Evolutionary conservation across 768 basidiomycete genomes (phyloP).

Genomic region (Cubamyces lactineus): DNA sequence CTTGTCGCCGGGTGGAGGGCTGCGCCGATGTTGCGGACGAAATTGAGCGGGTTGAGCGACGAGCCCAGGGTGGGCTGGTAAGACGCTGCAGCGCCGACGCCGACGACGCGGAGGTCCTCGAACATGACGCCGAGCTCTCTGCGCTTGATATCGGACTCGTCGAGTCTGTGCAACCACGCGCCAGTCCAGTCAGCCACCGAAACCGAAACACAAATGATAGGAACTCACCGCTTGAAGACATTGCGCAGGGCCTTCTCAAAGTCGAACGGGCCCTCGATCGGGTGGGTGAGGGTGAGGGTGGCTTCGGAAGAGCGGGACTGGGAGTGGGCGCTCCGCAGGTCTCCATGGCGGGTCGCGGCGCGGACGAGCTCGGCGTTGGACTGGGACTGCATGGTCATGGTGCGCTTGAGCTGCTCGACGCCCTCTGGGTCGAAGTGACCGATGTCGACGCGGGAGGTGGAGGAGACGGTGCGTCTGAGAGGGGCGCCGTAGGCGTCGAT

Average conservation of each 20-base stretch:
- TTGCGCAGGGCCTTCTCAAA: conserved; percentile 34
- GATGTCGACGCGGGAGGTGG: conserved; percentile 39
- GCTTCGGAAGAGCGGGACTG: conserved; percentile 22
- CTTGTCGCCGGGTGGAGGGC: conserved; percentile 63
- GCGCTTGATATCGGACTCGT: conserved; percentile 50
- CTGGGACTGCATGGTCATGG: conserved; percentile 34
- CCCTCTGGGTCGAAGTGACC: conserved; percentile 61
- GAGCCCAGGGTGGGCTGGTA: conserved; percentile 67
- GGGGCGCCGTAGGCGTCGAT: background rate
- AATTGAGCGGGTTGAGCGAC: conserved; percentile 53
- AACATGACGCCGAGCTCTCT: conserved; percentile 67
- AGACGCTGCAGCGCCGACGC: conserved; percentile 57
- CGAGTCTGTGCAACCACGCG: conserved; percentile 39
- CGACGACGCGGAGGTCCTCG: conserved; percentile 59
- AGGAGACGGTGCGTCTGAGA: background rate
- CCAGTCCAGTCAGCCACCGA: background rate
- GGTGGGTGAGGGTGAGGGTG: conserved; percentile 22
- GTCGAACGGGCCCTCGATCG: conserved; percentile 33
- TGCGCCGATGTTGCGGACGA: conserved; percentile 47
- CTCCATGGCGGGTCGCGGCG: conserved; percentile 9
- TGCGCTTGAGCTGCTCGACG: conserved; percentile 43
- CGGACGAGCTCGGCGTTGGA: conserved; percentile 17
- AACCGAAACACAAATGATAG: background rate
- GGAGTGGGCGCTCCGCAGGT: conserved; percentile 1
- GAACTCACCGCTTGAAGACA: conserved; percentile 29